phyloP scores from a whole-genome alignment of 768 basidiomycete genomes.

The Tulasnella sp. region DNA sequence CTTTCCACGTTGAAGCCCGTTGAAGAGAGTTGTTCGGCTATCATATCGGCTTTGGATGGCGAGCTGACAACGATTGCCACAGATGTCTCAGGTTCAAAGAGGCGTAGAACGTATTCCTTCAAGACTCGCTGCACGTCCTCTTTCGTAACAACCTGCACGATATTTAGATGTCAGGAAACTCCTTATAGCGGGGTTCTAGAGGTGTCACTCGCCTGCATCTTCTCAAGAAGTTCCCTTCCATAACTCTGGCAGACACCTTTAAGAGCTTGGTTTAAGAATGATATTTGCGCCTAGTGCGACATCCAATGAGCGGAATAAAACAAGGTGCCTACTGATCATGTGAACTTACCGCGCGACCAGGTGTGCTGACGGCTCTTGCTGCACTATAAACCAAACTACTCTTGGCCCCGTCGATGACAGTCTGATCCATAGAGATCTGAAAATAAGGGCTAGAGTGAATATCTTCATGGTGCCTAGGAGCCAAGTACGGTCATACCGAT shows the following conservation, averaged over 20 bases:
- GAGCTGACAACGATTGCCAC: constrained; percentile 75
- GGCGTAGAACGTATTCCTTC: constrained; percentile 64
- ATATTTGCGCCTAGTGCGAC: constrained; percentile 52
- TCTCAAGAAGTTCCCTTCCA: constrained; percentile 64
- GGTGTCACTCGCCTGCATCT: constrained; percentile 37
- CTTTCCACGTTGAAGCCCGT: constrained; percentile 75
- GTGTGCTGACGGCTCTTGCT: constrained; percentile 70
- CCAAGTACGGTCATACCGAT: constrained; percentile 40
- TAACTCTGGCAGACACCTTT: constrained; percentile 68
- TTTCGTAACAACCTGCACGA: constrained; percentile 59
- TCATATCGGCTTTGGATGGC: constrained; percentile 65
- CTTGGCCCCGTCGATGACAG: constrained; percentile 81
- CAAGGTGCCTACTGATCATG: too few relatives aligned
- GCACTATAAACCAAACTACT: constrained; percentile 82
- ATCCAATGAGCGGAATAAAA: not conserved
- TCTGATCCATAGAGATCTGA: constrained; percentile 71
- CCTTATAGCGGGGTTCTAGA: not conserved
- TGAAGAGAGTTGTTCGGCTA: constrained; percentile 48
- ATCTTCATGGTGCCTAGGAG: not conserved
- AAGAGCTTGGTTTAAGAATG: constrained; percentile 86
- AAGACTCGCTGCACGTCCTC: constrained; percentile 63
- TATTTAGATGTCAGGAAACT: not conserved
- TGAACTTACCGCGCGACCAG: constrained; percentile 67
- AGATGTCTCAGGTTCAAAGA: constrained; percentile 70
- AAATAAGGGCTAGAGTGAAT: not conserved